phyloP scores from a whole-genome alignment of 176 grass and related monocot genomes.

The Elymus sibiricus region DNA sequence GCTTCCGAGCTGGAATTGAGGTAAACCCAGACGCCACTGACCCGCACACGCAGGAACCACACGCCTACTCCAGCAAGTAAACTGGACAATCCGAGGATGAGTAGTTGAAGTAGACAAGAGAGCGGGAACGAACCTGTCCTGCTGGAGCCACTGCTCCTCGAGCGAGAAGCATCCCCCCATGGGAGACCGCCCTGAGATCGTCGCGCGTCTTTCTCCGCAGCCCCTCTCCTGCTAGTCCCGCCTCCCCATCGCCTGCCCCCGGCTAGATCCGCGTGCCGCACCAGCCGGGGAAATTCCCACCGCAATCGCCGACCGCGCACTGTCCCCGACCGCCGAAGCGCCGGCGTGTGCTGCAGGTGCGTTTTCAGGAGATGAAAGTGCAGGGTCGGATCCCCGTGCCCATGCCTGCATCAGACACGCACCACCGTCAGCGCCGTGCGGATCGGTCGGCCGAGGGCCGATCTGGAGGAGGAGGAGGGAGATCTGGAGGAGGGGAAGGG shows the following conservation, averaged over 20 bases:
- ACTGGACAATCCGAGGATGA: too few relatives aligned
- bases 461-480: too few relatives aligned
- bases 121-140: conserved; percentile 53
- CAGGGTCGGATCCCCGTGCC: too few relatives aligned
- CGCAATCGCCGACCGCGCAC: background rate
- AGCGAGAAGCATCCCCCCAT: conserved; percentile 91
- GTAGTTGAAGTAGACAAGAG: too few relatives aligned
- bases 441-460: too few relatives aligned
- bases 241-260: conserved; percentile 28
- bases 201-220: conserved; percentile 33
- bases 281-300: conserved; percentile 1
- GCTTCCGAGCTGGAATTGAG: background rate
- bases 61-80: background rate
- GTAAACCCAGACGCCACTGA: background rate
- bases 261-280: conserved; percentile 38
- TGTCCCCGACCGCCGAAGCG: background rate
- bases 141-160: conserved; percentile 62
- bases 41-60: background rate
- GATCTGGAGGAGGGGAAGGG: too few relatives aligned
- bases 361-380: too few relatives aligned
- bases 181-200: conserved; percentile 37
- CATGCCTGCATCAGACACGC: too few relatives aligned
- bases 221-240: conserved; percentile 20
- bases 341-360: too few relatives aligned
- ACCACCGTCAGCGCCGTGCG: too few relatives aligned